Percentiles rank a stretch among this genome's conserved stretches.
Evolutionary conservation across 225 moss, liverwort and hornwort species (phyloP).

Genomic region (Physcomitrium patens): DNA sequence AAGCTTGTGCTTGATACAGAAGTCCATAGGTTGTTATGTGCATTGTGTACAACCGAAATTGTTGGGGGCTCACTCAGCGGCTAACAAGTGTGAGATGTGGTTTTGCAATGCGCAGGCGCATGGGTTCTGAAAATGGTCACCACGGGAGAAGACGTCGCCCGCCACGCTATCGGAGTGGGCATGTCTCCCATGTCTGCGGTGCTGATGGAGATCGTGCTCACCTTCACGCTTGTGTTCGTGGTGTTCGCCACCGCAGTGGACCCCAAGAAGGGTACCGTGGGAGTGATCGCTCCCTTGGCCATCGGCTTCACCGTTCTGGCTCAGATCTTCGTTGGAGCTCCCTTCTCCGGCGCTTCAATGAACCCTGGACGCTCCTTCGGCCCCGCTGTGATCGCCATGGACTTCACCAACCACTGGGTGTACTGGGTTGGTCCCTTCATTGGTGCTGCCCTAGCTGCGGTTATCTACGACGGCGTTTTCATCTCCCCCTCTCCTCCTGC

Average conservation of each 20-base stretch:
- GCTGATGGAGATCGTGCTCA: conserved; percentile 69
- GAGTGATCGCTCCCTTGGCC: conserved; percentile 79
- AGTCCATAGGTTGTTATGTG: too few species aligned
- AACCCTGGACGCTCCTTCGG: conserved; percentile 90
- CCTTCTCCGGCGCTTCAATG: conserved; percentile 79
- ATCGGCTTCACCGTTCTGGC: conserved; percentile 92
- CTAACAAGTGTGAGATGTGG: background rate
- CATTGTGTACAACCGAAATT: too few species aligned
- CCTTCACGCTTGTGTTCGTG: conserved; percentile 87
- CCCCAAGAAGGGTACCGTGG: conserved; percentile 68
- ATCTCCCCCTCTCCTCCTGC: conserved; percentile 42
- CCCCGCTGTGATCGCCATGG: conserved; percentile 59
- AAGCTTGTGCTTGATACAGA: too few species aligned
- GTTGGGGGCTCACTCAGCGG: too few species aligned
- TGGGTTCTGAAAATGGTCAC: conserved; percentile 55
- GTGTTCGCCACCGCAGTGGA: conserved; percentile 93
- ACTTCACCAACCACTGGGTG: conserved; percentile 72
- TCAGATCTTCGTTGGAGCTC: conserved; percentile 70
- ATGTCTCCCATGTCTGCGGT: conserved; percentile 24
- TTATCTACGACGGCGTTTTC: conserved; percentile 76
- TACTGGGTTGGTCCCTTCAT: conserved; percentile 89
- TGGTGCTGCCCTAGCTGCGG: conserved; percentile 71
- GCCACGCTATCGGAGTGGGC: conserved; percentile 41
- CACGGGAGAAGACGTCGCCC: conserved; percentile 52
- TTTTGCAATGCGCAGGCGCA: conserved; percentile 37